Evolutionary conservation across 805 yeast species (phyloP), one percentile per base, ranked within the genome.

Genomic region (Yarrowia phangngaensis): DNA sequence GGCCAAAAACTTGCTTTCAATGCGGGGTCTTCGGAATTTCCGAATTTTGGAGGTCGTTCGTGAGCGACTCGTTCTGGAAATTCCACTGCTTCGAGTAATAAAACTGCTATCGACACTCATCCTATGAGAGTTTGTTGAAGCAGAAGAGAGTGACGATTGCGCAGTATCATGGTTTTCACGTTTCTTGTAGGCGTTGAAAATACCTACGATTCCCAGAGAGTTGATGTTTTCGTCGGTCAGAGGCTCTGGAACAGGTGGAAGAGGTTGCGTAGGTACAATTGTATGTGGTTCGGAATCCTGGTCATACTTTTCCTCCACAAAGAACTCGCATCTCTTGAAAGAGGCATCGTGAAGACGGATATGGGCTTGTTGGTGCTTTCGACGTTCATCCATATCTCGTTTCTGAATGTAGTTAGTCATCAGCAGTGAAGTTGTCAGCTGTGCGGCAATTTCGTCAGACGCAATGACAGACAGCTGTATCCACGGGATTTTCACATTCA

Each of bases 261-360:
- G 58, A 1, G 87, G 70, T 4, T 81, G 65, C 0, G 86, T 75
- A 0, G 88, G 48, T n/a, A 41, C 48, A 29, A 29, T 29, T 8
- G 48, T 80, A 15, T 70, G 23, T 7, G 83, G 73, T 5, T 75
- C 66, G 0, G 81, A 79, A 53, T 64, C 72, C 0, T 71, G 68
- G 4, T 69, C 68, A n/a, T 69, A 64, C 55, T 80, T 74, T 48
- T 70, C 72, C 3, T 75, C 73, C 7, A 90, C 61, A 20, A 90
- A 63, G 60, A 87, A 89, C 0, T 92, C 81, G 15, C 79, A 69
- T 50, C 98, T 66, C 56, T 86, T 92, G 54, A 78, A 87, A 0
- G 95, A 87, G 0, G 84, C 83, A 69, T 92, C 98, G 57, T 86
- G 84, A 6, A 68, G 55, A 14, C 75, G 66, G 1, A 89, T 64